Evolutionary conservation across 1,284 basidiomycete species (phyloP).

Genomic region (Ceratobasidium sp.): DNA sequence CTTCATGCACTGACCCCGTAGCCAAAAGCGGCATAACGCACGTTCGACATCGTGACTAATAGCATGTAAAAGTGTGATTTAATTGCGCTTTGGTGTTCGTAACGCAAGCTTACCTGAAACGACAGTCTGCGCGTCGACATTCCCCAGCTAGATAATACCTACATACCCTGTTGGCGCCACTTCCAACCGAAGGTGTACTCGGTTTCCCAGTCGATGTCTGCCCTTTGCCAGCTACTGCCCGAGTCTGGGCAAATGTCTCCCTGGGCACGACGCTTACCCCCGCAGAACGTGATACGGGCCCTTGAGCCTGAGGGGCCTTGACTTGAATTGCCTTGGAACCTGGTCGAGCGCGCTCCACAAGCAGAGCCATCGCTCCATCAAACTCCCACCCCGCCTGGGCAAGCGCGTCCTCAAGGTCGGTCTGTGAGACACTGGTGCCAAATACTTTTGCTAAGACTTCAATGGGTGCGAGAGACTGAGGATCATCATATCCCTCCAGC

Average conservation of each 20-base stretch:
- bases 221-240: slow-evolving; percentile 10
- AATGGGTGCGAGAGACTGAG: slow-evolving; percentile 72
- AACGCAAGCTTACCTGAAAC: slow-evolving; percentile 80
- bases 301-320: slow-evolving; percentile 15
- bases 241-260: slow-evolving; percentile 40
- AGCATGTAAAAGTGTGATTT: neutral
- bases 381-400: slow-evolving; percentile 91
- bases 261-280: slow-evolving; percentile 44
- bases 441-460: slow-evolving; percentile 95
- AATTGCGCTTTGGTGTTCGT: neutral
- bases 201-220: slow-evolving; percentile 5
- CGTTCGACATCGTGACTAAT: slow-evolving; percentile 87
- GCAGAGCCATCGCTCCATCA: slow-evolving; percentile 91
- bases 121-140: slow-evolving; percentile 93
- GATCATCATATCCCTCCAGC: slow-evolving; percentile 55
- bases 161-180: slow-evolving; percentile 65
- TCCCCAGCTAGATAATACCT: slow-evolving; percentile 97
- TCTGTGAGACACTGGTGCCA: slow-evolving; percentile 83
- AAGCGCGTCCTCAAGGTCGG: slow-evolving; percentile 92
- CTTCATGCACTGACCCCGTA: slow-evolving; percentile 94
- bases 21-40: slow-evolving; percentile 96
- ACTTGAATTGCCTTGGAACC: slow-evolving; percentile 31
- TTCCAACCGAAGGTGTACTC: slow-evolving; percentile 3
- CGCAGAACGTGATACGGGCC: slow-evolving; percentile 7
- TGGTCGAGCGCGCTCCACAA: slow-evolving; percentile 75